A percentile compares a stretch with the other conserved stretches of the same genome.
Conservation (phyloP, 2,329 filamentous ascomycete species). For the Xylariaceae sp. region DNA sequence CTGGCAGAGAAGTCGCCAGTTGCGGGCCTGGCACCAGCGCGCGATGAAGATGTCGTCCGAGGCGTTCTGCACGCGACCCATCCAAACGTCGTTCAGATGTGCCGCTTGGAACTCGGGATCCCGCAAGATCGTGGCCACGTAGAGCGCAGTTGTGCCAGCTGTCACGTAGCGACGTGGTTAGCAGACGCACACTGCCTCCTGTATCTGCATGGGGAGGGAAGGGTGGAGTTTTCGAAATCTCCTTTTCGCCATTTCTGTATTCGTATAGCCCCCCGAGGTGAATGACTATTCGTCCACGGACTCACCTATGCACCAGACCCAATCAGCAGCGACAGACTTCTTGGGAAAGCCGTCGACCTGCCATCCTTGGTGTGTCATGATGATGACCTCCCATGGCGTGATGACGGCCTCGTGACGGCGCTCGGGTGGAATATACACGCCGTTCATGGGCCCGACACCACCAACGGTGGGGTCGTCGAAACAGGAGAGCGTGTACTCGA, state of each 20-base stretch:
- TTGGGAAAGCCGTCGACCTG: background rate
- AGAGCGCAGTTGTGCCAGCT: conserved; percentile 1
- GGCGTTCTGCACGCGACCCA: too few species aligned
- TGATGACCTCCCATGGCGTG: conserved; percentile 4
- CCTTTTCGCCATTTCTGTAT: too few species aligned
- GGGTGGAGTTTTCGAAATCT: background rate
- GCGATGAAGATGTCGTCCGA: too few species aligned
- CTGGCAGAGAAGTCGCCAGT: too few species aligned
- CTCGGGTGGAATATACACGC: conserved; percentile 3
- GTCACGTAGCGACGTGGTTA: background rate
- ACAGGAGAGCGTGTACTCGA: conserved; percentile 4
- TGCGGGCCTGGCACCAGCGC: too few species aligned
- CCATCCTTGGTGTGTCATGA: conserved; percentile 2
- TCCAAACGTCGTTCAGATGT: conserved; percentile 4
- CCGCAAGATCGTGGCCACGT: conserved; percentile 3
- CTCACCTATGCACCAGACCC: conserved; percentile 3
- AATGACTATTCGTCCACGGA: background rate
- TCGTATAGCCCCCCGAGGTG: background rate
- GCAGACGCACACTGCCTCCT: background rate
- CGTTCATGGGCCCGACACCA: conserved; percentile 1
- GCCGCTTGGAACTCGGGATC: conserved; percentile 2
- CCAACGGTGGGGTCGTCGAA: conserved; percentile 8
- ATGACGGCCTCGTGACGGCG: conserved; percentile 1
- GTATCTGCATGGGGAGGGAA: background rate
- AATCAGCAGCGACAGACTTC: conserved; percentile 1